Evolutionary conservation across 305 asterid species (phyloP), one percentile per base, ranked within the genome.

Genomic region (Coffea humblotiana): DNA sequence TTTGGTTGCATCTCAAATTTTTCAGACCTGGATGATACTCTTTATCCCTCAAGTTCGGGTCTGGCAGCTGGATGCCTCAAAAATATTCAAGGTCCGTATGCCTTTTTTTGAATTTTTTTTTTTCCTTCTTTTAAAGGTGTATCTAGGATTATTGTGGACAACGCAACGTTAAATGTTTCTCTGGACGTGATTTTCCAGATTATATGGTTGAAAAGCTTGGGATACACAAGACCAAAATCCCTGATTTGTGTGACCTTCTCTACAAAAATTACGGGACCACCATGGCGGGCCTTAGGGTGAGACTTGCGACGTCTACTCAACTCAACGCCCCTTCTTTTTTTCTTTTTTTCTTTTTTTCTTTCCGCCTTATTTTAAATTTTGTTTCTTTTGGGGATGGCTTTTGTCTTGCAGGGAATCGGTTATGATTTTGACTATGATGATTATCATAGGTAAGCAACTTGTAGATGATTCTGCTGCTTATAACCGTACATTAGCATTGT

Each of bases 281-380:
- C 82, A 94, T 94, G 98, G 97, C 98, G 2, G 98, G 98, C 81
- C 98, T 96, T 69, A 84, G 98, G 88, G 99, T 95, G 84, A 82
- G 88, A 27, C 23, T 67, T 32, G 43, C 56, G n/a, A 15, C 70
- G 48, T 56, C 72, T 58, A 9, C 69, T 47, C 43, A 23, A 40
- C 74, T 19, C 35, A 40, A 0, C 6, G 6, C 43, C 43, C 43
- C 43, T 3, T 40, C 6, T 5, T 40, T 40, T 37, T 37, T 37
- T 37, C 40, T 37, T 37, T 37, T 37, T 37, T 37, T 37, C 3
- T 37, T 37, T 37, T 37, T 37, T 1, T 3, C 40, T 3, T 37
- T n/a, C n/a, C n/a, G n/a, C n/a, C n/a, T n/a, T n/a, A n/a, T 37
- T 40, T 40, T 40, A 40, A 40, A 3, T 40, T 40, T 40, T 40